phyloP scores from a whole-genome alignment of 176 grass and related monocot species.

The Chloris gayana region DNA sequence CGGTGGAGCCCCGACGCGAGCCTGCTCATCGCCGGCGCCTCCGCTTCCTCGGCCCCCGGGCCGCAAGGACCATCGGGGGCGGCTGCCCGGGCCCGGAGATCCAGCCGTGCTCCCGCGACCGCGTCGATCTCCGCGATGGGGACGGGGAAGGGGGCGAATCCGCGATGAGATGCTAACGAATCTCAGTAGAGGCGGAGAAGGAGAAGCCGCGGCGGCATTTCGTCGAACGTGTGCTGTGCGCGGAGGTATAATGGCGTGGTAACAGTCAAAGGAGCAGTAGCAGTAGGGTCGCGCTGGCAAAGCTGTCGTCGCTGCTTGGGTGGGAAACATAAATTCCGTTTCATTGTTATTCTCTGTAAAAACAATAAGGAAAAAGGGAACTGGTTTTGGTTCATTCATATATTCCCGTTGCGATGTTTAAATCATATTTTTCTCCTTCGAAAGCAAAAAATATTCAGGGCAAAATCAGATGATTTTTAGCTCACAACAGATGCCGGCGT shows the following conservation, averaged over 20 bases:
- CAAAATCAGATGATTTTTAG: neutral
- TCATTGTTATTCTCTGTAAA: neutral
- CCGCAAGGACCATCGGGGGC: conserved; percentile 48
- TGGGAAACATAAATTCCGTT: neutral
- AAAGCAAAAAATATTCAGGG: neutral
- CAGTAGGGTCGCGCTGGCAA: neutral
- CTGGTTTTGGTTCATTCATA: too few species aligned
- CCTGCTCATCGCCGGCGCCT: conserved; percentile 55
- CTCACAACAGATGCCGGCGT: neutral
- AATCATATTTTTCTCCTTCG: neutral
- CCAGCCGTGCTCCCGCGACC: conserved; percentile 15
- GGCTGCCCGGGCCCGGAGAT: conserved; percentile 28
- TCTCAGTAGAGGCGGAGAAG: conserved; percentile 33
- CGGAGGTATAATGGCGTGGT: neutral
- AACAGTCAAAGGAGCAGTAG: neutral
- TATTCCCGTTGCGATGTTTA: neutral
- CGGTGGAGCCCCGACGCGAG: conserved; percentile 63
- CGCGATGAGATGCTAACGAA: conserved; percentile 36
- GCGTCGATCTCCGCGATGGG: conserved; percentile 35
- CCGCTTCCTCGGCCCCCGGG: conserved; percentile 13
- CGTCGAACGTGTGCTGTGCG: conserved; percentile 45
- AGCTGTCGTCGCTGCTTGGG: neutral
- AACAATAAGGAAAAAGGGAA: too few species aligned
- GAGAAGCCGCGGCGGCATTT: conserved; percentile 43
- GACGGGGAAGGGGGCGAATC: conserved; percentile 16